Percentiles rank a stretch among this genome's conserved stretches.
Conservation (phyloP, 345 rosid species). For the Tarenaya hassleriana region DNA sequence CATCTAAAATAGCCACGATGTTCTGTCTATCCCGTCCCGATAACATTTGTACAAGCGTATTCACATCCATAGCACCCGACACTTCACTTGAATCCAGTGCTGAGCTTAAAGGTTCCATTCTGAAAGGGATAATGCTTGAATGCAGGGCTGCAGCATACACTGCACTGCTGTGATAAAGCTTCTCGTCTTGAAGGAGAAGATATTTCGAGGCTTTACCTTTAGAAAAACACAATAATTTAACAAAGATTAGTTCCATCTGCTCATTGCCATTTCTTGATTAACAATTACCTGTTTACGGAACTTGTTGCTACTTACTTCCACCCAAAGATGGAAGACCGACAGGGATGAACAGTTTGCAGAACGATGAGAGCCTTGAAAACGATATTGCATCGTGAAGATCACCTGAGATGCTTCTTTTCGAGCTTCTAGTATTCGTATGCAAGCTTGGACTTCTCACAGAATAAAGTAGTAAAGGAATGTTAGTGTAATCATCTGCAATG, state of each 20-base stretch:
- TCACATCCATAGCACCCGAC: slow-evolving; percentile 55
- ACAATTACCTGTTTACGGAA: too few relatives aligned
- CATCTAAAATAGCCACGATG: slow-evolving; percentile 55
- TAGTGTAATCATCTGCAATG: slow-evolving; percentile 75
- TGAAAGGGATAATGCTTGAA: slow-evolving; percentile 63
- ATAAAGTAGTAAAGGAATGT: slow-evolving; percentile 66
- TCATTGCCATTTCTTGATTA: too few relatives aligned
- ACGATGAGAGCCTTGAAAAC: slow-evolving; percentile 64
- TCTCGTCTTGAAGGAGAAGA: slow-evolving; percentile 58
- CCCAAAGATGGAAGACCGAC: slow-evolving; percentile 72
- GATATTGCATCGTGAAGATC: slow-evolving; percentile 79
- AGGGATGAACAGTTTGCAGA: slow-evolving; percentile 67
- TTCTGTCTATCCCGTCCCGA: slow-evolving; percentile 67
- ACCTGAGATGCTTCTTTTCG: slow-evolving; percentile 43
- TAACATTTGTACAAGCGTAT: slow-evolving; percentile 48
- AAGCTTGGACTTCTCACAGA: slow-evolving; percentile 51
- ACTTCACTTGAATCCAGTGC: slow-evolving; percentile 36
- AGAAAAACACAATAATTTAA: slow-evolving; percentile 13
- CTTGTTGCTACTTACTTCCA: slow-evolving; percentile 43
- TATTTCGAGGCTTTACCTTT: slow-evolving; percentile 58
- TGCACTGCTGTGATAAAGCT: slow-evolving; percentile 73
- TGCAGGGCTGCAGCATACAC: slow-evolving; percentile 83
- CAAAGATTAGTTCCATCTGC: slow-evolving; percentile 1
- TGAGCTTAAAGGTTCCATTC: slow-evolving; percentile 51
- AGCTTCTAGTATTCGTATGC: slow-evolving; percentile 37